Base-by-base conservation (phyloP, 2,329 filamentous ascomycete species). In the Cladosporium sphaerospermum region DNA sequence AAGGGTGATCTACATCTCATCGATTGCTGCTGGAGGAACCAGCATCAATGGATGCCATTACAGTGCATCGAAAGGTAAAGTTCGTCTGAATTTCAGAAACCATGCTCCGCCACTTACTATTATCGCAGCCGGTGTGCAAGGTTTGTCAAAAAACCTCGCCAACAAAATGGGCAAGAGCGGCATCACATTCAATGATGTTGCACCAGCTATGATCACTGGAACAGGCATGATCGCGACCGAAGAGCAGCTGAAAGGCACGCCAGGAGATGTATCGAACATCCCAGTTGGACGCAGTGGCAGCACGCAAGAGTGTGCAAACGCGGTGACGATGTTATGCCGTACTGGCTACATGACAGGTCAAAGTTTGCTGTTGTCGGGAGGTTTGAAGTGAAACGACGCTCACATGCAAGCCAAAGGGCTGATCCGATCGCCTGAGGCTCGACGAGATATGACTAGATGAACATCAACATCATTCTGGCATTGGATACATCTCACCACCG, bases 101-200 rank as follows among this genome's bases (percentile, higher is more conserved):
- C 13, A 4, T 14, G 6, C n/a, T 36, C 36, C 8, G 16, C n/a
- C 16, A 16, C 47, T 51, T 11, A 51, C 28, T 7, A 18, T 14
- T 5, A 1, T 14, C 14, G 16, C 16, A 51, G 63, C 60, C 9
- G 83, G 82, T 2, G 65, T 86, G 54, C 80, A 78, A 3, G 80
- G 80, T 1, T 77, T 86, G 75, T 83, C 83, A 75, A 81, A 78
- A 62, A 85, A 84, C 58, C 71, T 86, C 18, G 76, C 82, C 1
- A 75, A 72, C 3, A 80, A 81, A 54, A 74, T 85, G 41, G 82
- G 80, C 2, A 75, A 77, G 57, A 74, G 75, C 58, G 82, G 82
- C 11, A 83, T 86, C 59, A 84, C 82, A 7, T 81, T 85, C 54
- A 86, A 86, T 56, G 82, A 85, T 60, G 80, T 86, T n/a, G 81